Conservation (phyloP, 2,329 filamentous ascomycete species). For the Dryadomyces quercivorus region DNA sequence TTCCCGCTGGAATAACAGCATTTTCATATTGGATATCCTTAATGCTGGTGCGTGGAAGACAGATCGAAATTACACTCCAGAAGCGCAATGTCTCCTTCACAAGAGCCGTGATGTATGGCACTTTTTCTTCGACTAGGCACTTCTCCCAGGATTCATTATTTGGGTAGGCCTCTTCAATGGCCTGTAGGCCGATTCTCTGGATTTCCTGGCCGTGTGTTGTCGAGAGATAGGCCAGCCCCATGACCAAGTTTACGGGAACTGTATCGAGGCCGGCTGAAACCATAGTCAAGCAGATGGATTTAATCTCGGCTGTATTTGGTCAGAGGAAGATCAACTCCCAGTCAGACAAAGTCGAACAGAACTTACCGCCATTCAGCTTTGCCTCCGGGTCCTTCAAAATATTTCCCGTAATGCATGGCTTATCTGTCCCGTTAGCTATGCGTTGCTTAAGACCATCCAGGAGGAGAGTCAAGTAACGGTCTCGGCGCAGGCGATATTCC, state of each 20-base stretch:
- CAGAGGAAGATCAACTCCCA: not conserved
- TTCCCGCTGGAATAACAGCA: constrained; percentile 57
- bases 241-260: constrained; percentile 65
- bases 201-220: constrained; percentile 54
- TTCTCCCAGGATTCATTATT: constrained; percentile 61
- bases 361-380: constrained; percentile 8
- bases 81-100: constrained; percentile 69
- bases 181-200: constrained; percentile 54
- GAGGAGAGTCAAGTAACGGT: constrained; percentile 43
- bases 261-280: constrained; percentile 73
- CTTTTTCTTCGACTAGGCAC: constrained; percentile 61
- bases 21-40: constrained; percentile 60
- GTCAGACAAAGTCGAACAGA: not conserved
- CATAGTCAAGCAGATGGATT: constrained; percentile 65
- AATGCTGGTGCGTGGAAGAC: constrained; percentile 58
- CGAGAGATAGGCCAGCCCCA: constrained; percentile 65
- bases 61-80: constrained; percentile 72
- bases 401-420: constrained; percentile 17
- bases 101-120: constrained; percentile 63
- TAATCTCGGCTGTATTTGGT: constrained; percentile 37
- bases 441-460: constrained; percentile 35
- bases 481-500: constrained; percentile 47
- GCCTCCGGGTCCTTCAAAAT: constrained; percentile 13
- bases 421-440: constrained; percentile 14
- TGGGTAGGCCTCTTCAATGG: constrained; percentile 60